These are phyloP conservation scores for Apiotrichum porosum DNA, from an alignment of 1,284 basidiomycete genomes.

Conservation along the genomic window DNA sequence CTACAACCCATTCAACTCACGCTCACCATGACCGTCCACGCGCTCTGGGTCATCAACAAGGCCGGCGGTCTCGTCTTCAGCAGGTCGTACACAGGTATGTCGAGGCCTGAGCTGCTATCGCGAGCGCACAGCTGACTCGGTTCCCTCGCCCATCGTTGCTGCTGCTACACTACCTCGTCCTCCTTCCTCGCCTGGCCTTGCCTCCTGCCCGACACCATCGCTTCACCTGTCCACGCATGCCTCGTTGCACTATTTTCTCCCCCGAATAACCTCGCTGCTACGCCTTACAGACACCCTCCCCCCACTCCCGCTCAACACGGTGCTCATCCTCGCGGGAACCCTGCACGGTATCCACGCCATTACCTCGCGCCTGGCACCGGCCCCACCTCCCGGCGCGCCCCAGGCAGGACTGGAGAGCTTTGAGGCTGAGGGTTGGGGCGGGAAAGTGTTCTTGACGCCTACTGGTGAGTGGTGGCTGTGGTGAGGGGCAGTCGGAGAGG, in stretches of 20 bases:
- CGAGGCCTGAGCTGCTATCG: too few species aligned
- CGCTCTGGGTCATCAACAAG: constrained; percentile 85
- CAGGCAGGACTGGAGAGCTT: constrained; percentile 79
- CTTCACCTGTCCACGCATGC: background rate
- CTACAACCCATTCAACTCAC: too few species aligned
- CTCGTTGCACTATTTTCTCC: constrained; percentile 5
- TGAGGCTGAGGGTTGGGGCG: constrained; percentile 70
- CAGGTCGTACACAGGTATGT: constrained; percentile 75
- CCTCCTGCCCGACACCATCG: background rate
- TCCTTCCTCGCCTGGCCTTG: background rate
- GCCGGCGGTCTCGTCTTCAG: constrained; percentile 96
- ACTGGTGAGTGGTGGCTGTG: constrained; percentile 65
- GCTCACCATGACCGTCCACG: constrained; percentile 40
- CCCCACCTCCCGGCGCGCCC: constrained; percentile 73
- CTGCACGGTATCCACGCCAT: constrained; percentile 98
- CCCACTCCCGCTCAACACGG: constrained; percentile 87
- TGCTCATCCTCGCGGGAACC: constrained; percentile 93
- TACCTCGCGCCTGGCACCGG: constrained; percentile 83
- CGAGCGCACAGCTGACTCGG: background rate
- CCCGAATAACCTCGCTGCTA: too few species aligned
- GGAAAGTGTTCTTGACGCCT: constrained; percentile 64
- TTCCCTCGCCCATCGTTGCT: background rate
- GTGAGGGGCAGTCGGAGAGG: too few species aligned
- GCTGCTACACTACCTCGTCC: background rate
- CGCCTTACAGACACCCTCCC: constrained; percentile 80